Conservation (phyloP, 192 early-diverging fungal genomes). For the Phlyctochytrium arcticum region DNA sequence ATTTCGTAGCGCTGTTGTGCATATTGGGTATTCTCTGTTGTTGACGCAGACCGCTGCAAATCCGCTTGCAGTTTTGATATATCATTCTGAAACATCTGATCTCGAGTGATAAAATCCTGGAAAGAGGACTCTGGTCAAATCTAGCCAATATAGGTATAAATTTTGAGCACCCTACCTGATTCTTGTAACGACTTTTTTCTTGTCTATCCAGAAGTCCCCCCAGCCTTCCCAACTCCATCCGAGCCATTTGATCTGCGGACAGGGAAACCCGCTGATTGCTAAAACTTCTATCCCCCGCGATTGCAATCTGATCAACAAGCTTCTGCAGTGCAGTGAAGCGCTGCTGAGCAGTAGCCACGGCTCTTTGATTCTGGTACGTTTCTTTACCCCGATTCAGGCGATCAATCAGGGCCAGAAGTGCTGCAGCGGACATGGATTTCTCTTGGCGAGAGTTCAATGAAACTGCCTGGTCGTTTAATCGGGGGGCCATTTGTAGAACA, state of each 20-base stretch:
- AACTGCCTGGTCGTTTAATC: slow-evolving; percentile 32
- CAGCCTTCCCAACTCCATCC: slow-evolving; percentile 31
- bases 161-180: slow-evolving; percentile 18
- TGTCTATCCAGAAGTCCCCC: slow-evolving; percentile 22
- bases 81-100: slow-evolving; percentile 19
- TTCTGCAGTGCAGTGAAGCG: slow-evolving; percentile 15
- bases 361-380: slow-evolving; percentile 21
- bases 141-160: background rate
- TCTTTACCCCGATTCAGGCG: slow-evolving; percentile 29
- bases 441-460: slow-evolving; percentile 27
- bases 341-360: background rate
- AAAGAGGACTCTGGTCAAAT: background rate
- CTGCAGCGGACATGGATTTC: slow-evolving; percentile 34
- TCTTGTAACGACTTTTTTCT: slow-evolving; percentile 26
- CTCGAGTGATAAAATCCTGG: slow-evolving; percentile 27
- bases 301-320: slow-evolving; percentile 35
- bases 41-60: background rate
- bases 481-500: slow-evolving; percentile 28
- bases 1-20: slow-evolving; percentile 26
- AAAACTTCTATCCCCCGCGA: slow-evolving; percentile 31
- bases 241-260: slow-evolving; percentile 8
- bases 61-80: slow-evolving; percentile 5
- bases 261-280: slow-evolving; percentile 29
- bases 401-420: slow-evolving; percentile 29
- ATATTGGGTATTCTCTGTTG: background rate